Evolutionary conservation across 192 early-diverging fungal species (phyloP).

Genomic region (Glomus cerebriforme): DNA sequence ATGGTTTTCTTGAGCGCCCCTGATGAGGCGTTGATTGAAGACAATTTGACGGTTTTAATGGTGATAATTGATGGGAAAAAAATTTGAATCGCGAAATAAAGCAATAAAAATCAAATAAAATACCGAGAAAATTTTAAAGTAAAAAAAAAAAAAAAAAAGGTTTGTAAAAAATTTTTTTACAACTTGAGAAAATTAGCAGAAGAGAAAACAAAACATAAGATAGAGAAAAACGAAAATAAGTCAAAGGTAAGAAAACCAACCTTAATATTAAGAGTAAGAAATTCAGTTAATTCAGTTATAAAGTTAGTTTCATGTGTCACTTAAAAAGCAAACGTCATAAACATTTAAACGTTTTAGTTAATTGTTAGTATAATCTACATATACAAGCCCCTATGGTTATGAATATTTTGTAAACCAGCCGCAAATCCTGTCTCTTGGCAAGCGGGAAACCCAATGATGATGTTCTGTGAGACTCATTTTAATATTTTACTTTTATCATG

Average conservation of each 20-base stretch:
- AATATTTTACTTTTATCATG: neutral
- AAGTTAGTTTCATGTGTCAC: neutral
- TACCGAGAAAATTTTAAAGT: neutral
- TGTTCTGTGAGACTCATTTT: neutral
- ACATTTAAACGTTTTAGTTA: neutral
- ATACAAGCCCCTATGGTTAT: neutral
- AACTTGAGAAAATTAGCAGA: neutral
- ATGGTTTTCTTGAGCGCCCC: constrained; percentile 12
- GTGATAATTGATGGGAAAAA: constrained; percentile 1
- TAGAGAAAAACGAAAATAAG: neutral
- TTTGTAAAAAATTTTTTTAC: neutral
- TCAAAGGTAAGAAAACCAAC: constrained; percentile 11
- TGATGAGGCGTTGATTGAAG: constrained; percentile 25
- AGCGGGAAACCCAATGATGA: neutral
- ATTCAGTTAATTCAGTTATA: neutral
- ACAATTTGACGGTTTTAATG: constrained; percentile 27
- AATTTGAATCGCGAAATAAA: neutral
- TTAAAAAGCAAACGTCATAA: neutral
- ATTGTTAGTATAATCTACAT: neutral
- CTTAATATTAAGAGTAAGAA: neutral
- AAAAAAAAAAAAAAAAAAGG: neutral
- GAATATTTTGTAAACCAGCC: neutral
- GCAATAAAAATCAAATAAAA: neutral
- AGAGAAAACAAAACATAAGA: neutral
- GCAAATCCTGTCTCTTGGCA: neutral